Evolutionary conservation across 805 yeast species (phyloP).

Genomic region (Grigorovia yakushimaensis): DNA sequence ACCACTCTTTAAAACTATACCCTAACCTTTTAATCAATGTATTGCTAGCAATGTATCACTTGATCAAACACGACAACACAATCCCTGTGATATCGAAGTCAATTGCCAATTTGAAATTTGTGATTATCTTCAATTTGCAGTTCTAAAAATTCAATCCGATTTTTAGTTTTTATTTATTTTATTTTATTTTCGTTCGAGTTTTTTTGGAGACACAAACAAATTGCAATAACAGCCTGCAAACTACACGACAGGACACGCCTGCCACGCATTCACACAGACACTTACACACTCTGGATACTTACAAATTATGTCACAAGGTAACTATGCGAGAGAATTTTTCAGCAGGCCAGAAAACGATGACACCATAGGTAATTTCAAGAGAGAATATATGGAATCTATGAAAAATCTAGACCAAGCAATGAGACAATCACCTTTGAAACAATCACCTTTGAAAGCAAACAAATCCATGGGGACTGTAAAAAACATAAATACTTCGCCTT

Average conservation of each 20-base stretch:
- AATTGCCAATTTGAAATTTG: too few species aligned
- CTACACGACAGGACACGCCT: too few species aligned
- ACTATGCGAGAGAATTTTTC: slow-evolving; percentile 11
- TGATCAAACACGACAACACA: too few species aligned
- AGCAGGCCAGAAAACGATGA: slow-evolving; percentile 23
- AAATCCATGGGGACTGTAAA: neutral
- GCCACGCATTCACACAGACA: neutral
- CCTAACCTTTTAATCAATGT: too few species aligned
- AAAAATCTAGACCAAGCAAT: slow-evolving; percentile 9
- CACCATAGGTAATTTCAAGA: slow-evolving; percentile 22
- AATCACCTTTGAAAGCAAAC: neutral
- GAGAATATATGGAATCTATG: slow-evolving; percentile 22
- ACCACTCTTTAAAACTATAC: too few species aligned
- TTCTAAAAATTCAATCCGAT: too few species aligned
- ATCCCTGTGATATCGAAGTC: too few species aligned
- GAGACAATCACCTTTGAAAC: neutral
- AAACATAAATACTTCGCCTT: neutral
- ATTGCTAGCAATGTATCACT: too few species aligned
- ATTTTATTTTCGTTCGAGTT: too few species aligned
- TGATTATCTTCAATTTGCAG: too few species aligned
- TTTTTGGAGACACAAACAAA: neutral
- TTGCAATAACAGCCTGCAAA: neutral
- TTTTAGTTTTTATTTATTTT: too few species aligned
- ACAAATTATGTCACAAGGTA: neutral
- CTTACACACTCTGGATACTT: neutral